Base-by-base conservation (phyloP, 2,329 filamentous ascomycete genomes). In the Paecilomyces variotii region DNA sequence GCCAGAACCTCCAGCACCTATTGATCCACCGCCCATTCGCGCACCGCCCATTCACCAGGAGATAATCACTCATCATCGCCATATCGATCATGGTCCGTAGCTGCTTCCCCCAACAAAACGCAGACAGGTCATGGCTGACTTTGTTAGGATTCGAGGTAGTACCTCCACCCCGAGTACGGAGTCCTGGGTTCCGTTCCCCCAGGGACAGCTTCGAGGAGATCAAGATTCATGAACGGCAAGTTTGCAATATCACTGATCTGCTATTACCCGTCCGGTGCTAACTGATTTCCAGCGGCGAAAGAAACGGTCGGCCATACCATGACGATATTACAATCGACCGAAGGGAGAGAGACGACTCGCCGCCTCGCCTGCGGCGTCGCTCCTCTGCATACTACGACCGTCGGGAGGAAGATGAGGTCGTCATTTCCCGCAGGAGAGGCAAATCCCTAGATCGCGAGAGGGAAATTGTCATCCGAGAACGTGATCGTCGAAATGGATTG, bases 11-110 rank as follows among this genome's bases (percentile, higher is more conserved):
- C 81, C 83, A 24, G 83, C 84, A 54, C 72, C 76, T 54, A 75
- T 77, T 7, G 80, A 82, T 52, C 85, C 84, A 30, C 82, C 82
- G 62, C 81, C 88, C 52, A 87, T 94, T 66, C 83, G 85, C 50
- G 86, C 87, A 24, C 91, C 91, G 34, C 88, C 87, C 0, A 90
- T 96, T 65, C 89, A 93, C 74, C 86, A 93, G 68, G 90, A 96
- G 70, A 86, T 96, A 59, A 92, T 95, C 64, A 95, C 90, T 0
- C 90, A 94, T 74, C 93, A 94, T 71, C 84, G 87, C 59, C 89
- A 93, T 69, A 88, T 95, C 65, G 89, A 96, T 69, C 90, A 96
- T 75, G 91, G 89, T 90, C 64, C 57, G 65, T 50, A 5, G 6
- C n/a, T 74, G 28, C 6, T 39, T 24, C 10, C 27, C 4, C 4